Conservation (phyloP, 768 basidiomycete genomes). For the Boletus pseudo-olivaceus region DNA sequence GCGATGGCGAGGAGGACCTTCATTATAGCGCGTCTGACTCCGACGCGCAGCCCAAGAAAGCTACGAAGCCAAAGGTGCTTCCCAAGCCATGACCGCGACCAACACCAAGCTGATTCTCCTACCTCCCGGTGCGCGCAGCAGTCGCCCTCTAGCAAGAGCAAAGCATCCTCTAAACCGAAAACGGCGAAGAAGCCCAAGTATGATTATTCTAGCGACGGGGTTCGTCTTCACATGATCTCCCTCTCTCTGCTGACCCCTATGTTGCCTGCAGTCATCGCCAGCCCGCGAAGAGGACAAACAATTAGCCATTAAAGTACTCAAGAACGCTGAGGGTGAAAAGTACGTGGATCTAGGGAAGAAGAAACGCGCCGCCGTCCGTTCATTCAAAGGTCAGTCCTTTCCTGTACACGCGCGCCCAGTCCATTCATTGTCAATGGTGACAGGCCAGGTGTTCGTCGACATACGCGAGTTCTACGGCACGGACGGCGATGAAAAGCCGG, state of each 20-base stretch:
- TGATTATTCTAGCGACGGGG: slow-evolving; percentile 1
- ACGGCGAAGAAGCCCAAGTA: slow-evolving; percentile 39
- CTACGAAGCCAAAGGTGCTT: slow-evolving; percentile 14
- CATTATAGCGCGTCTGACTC: slow-evolving; percentile 15
- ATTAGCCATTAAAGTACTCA: slow-evolving; percentile 6
- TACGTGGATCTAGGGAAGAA: slow-evolving; percentile 72
- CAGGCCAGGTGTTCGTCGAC: slow-evolving; percentile 56
- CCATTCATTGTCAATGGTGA: slow-evolving; percentile 26
- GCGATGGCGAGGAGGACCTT: slow-evolving; percentile 1
- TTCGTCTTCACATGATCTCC: background rate
- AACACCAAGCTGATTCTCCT: background rate
- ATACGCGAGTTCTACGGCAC: slow-evolving; percentile 71
- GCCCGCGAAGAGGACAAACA: slow-evolving; percentile 1
- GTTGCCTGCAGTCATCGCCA: slow-evolving; percentile 11
- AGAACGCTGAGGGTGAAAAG: slow-evolving; percentile 33
- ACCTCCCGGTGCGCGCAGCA: background rate
- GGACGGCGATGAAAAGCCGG: slow-evolving; percentile 65
- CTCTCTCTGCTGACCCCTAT: slow-evolving; percentile 15
- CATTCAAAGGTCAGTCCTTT: slow-evolving; percentile 40
- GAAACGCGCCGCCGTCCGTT: slow-evolving; percentile 56
- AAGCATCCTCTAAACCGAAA: slow-evolving; percentile 11
- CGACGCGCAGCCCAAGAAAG: slow-evolving; percentile 8
- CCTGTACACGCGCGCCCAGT: background rate
- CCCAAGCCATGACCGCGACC: background rate
- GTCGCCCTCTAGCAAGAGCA: slow-evolving; percentile 3